Base-by-base conservation (phyloP, 2,329 filamentous ascomycete genomes). In the Pleomassaria siparia region DNA sequence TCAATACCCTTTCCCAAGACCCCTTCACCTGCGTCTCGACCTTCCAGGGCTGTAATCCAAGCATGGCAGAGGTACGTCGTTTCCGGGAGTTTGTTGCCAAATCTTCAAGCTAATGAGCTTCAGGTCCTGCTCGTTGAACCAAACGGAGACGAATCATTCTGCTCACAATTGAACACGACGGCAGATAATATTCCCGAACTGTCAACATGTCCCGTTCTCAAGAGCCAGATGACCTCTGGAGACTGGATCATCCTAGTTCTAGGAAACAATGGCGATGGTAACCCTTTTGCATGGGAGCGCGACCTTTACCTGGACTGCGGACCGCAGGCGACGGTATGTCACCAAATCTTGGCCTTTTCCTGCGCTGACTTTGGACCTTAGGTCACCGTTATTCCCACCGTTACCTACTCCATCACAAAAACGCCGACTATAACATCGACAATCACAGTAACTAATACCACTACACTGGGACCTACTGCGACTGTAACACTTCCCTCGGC, bases 251-350 rank as follows among this genome's bases (percentile, higher is more conserved):
- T 77, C 9, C 51, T 77, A 12, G 62, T 77, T 5, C 55, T 73
- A 26, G 76, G 76, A 28, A 74, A 76, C 52, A 76, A 77, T 48
- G 74, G 66, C 29, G 61, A 70, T 33, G 73, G 69, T 15, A 64
- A 70, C 18, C 73, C 75, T 1, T 75, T 76, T 41, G 74, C 71
- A 15, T 76, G 71, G 64, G 62, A 76, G 54, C 66, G 75, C 59
- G 67, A 70, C 50, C 49, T 70, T 7, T 60, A 58, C 29, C 55
- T 70, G 25, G 65, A 64, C 29, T 58, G 62, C n/a, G 69, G 67
- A 5, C 51, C 58, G 11, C 66, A 69, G 46, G 57, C 53, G 4
- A 71, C 66, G 6, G 54, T n/a, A n/a, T n/a, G n/a, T n/a, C n/a
- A n/a, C n/a, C n/a, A n/a, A n/a, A n/a, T n/a, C n/a, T n/a, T n/a